phyloP scores from a whole-genome alignment of 148 eudicot species.

The Simmondsia chinensis region DNA sequence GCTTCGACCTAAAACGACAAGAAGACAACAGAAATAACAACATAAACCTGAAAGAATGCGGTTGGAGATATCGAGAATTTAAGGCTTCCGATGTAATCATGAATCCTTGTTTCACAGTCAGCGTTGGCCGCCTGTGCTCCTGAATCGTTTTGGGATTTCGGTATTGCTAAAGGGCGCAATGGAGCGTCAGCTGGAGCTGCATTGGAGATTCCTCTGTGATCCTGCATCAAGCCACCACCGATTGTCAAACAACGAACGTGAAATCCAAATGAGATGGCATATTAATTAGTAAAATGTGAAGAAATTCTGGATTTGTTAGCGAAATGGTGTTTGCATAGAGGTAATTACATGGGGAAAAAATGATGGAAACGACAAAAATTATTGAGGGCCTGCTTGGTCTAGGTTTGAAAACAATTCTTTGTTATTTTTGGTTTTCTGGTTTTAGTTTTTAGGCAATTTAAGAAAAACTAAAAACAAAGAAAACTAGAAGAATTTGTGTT shows the following conservation, averaged over 20 bases:
- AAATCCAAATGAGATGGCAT: too few relatives aligned
- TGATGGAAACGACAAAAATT: too few relatives aligned
- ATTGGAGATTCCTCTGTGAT: conserved; percentile 91
- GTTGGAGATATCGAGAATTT: conserved; percentile 81
- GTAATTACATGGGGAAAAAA: too few relatives aligned
- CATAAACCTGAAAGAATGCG: conserved; percentile 78
- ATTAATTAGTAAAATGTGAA: neutral
- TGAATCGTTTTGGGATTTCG: conserved; percentile 21
- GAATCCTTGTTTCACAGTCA: conserved; percentile 57
- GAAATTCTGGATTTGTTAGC: too few relatives aligned
- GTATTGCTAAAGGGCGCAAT: conserved; percentile 43
- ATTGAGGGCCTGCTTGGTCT: too few relatives aligned
- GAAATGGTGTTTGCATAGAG: too few relatives aligned
- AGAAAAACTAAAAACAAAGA: too few relatives aligned
- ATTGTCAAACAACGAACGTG: neutral
- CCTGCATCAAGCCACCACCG: conserved; percentile 26
- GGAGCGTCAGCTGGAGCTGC: conserved; percentile 85
- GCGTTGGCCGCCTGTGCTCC: conserved; percentile 16
- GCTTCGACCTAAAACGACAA: neutral
- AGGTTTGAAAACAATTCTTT: too few relatives aligned
- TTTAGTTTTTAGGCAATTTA: too few relatives aligned
- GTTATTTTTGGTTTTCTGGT: too few relatives aligned
- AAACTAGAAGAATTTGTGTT: too few relatives aligned
- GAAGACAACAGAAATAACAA: neutral
- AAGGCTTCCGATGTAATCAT: conserved; percentile 77